A percentile compares a stretch with the other conserved stretches of the same genome.
These are phyloP conservation scores for Marvania coccoides DNA, from an alignment of 139 green algal genomes.

Conservation along the genomic window DNA sequence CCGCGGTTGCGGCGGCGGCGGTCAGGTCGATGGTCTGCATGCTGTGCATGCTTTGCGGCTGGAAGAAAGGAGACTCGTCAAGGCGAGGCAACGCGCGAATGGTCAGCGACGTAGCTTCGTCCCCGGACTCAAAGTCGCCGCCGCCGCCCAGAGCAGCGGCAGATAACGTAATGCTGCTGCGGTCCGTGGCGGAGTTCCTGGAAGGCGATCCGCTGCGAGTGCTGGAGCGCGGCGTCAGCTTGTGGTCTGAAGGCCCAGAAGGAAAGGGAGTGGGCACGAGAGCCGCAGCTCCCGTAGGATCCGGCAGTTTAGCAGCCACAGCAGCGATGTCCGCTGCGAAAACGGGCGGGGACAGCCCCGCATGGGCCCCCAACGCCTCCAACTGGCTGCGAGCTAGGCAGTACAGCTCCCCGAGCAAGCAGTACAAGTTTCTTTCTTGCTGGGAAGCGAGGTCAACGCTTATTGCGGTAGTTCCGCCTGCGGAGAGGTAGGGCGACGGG, in stretches of 20 bases:
- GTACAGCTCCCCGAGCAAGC: constrained; percentile 48
- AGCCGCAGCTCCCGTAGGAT: no score
- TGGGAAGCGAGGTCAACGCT: background rate
- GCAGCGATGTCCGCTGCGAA: no score
- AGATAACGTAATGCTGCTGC: background rate
- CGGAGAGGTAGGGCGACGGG: background rate
- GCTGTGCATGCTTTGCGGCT: background rate
- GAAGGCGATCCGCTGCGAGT: no score
- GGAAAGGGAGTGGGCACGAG: no score
- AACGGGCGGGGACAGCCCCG: background rate
- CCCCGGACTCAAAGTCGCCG: background rate
- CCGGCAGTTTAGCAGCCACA: no score
- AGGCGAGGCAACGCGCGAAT: background rate
- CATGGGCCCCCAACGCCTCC: constrained; percentile 21
- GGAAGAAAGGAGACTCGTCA: background rate
- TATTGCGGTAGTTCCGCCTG: no score
- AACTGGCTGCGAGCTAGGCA: constrained; percentile 36
- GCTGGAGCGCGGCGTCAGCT: no score
- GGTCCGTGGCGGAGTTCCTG: no score
- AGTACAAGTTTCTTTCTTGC: constrained; percentile 12
- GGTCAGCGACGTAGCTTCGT: background rate
- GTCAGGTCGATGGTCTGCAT: background rate
- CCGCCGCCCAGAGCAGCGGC: background rate
- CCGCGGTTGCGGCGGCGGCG: no score
- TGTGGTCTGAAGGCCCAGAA: no score